phyloP scores from a whole-genome alignment of 2,329 filamentous ascomycete species.

The Cercospora brassicicola region DNA sequence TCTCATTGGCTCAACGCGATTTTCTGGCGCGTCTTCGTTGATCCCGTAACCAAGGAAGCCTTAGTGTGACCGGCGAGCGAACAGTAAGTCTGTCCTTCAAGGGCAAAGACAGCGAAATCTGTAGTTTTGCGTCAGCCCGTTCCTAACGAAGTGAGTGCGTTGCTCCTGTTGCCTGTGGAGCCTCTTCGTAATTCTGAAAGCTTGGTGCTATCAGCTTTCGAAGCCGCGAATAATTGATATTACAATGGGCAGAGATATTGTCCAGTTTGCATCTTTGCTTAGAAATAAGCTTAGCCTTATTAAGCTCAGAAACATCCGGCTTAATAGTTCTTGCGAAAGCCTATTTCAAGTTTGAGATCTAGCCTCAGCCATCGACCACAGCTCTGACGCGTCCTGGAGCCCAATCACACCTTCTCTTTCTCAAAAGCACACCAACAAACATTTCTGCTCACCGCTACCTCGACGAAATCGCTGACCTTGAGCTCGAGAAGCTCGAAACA shows the following conservation, averaged over 20 bases:
- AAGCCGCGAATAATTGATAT: neutral
- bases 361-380: neutral
- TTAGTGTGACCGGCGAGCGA: too few species aligned
- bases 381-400: neutral
- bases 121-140: neutral
- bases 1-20: neutral
- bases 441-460: neutral
- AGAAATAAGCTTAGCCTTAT: neutral
- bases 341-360: neutral
- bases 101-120: neutral
- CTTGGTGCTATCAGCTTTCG: neutral
- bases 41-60: neutral
- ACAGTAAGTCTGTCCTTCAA: neutral
- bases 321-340: conserved; percentile 2
- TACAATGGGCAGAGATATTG: neutral
- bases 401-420: neutral
- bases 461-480: neutral
- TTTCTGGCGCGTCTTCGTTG: neutral
- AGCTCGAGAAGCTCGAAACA: neutral
- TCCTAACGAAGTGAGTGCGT: neutral
- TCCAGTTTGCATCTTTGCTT: neutral
- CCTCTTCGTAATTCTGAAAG: neutral
- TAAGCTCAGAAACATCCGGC: neutral
- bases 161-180: neutral
- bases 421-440: neutral